These are phyloP conservation scores for Solioccasus polychromus DNA, from an alignment of 768 basidiomycete genomes.

Conservation along the genomic window DNA sequence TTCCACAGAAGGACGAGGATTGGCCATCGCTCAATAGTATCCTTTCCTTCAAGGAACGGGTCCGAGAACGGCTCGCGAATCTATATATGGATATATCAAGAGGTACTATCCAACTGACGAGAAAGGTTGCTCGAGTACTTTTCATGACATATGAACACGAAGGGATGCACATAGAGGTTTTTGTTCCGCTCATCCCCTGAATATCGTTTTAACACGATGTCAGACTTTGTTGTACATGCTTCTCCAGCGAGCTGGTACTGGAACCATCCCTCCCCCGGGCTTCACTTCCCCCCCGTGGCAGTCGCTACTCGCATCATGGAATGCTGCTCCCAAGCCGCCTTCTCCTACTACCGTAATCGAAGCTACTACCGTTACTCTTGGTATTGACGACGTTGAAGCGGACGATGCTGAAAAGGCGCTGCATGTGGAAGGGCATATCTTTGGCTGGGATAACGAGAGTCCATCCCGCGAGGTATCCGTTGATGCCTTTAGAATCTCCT, in stretches of 20 bases:
- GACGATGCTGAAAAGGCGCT: constrained; percentile 49
- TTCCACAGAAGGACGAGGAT: constrained; percentile 74
- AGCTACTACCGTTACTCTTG: constrained; percentile 58
- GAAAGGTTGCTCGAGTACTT: constrained; percentile 72
- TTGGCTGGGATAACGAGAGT: constrained; percentile 96
- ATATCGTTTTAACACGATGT: constrained; percentile 3
- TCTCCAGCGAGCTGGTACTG: constrained; percentile 72
- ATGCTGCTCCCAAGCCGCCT: constrained; percentile 40
- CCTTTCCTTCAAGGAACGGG: constrained; percentile 72
- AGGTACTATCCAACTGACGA: constrained; percentile 47
- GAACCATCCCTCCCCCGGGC: constrained; percentile 75
- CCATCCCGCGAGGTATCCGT: constrained; percentile 64
- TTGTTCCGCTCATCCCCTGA: background rate
- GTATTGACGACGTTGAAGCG: constrained; percentile 79
- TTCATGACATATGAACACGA: constrained; percentile 95
- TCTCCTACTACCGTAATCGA: constrained; percentile 53
- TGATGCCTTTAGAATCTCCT: constrained; percentile 70
- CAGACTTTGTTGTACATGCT: constrained; percentile 94
- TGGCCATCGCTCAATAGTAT: constrained; percentile 81
- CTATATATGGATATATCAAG: constrained; percentile 73
- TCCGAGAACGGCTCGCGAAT: constrained; percentile 64
- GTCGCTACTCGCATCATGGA: constrained; percentile 47
- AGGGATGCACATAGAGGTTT: constrained; percentile 77
- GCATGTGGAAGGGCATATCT: constrained; percentile 57
- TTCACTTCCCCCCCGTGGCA: constrained; percentile 75